Conservation (phyloP, 2,329 filamentous ascomycete species). For the Aaosphaeria pasadenensis region DNA sequence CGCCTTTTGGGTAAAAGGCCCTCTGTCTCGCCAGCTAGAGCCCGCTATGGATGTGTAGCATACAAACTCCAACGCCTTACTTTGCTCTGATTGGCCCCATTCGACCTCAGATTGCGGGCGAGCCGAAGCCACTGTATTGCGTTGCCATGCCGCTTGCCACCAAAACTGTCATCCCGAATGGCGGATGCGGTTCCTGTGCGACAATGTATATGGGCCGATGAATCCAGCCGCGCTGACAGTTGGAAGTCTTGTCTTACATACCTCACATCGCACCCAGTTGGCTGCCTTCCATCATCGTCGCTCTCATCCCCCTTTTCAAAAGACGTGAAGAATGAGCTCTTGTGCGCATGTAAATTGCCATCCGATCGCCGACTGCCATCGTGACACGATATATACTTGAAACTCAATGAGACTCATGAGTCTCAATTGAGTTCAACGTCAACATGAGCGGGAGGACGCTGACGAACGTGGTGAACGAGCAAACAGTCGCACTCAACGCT, state of each 20-base stretch:
- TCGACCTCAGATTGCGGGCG: conserved; percentile 10
- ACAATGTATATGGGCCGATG: conserved; percentile 24
- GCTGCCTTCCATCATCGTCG: not conserved
- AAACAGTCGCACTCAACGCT: conserved; percentile 47
- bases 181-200: conserved; percentile 16
- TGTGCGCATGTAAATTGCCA: too few relatives aligned
- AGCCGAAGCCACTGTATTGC: conserved; percentile 27
- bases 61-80: conserved; percentile 13
- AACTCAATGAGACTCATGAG: too few relatives aligned
- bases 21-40: conserved; percentile 5
- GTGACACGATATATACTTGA: too few relatives aligned
- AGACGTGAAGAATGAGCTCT: too few relatives aligned
- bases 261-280: conserved; percentile 6
- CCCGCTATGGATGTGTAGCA: conserved; percentile 18
- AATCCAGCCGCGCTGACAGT: conserved; percentile 31
- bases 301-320: conserved; percentile 2
- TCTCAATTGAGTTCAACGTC: too few relatives aligned
- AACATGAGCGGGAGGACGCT: conserved; percentile 38
- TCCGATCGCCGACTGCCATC: too few relatives aligned
- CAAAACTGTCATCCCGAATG: conserved; percentile 15
- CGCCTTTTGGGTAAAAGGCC: conserved; percentile 22
- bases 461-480: conserved; percentile 41
- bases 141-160: conserved; percentile 34
- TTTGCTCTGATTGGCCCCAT: conserved; percentile 22
- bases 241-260: conserved; percentile 21